Evolutionary conservation across 1,284 basidiomycete genomes (phyloP), one percentile per base, ranked within the genome.

Genomic region (Anthracocystis setariae): DNA sequence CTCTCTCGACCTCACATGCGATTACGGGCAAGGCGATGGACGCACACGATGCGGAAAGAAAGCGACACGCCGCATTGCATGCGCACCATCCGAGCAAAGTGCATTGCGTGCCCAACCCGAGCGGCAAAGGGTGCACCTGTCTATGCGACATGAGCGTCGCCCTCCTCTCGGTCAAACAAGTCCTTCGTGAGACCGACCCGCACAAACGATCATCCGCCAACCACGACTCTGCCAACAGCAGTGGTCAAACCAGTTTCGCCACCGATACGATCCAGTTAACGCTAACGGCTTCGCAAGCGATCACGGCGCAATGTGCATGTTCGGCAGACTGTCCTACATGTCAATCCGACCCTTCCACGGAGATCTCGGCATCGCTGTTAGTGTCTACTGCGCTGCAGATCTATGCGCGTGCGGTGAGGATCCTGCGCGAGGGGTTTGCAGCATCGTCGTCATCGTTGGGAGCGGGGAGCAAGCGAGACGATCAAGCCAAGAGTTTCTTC

Each of bases 341-440:
- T 46, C 73, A 80, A 23, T 60, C 63, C 4, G 73, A 80, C 44
- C 74, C 80, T 1, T 69, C 65, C 9, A 77, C 74, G 29, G 64
- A 69, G 51, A 59, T 78, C 13, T 72, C 56, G n/a, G 79, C 80
- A 0, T 68, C 65, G 33, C 40, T 82, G 37, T 61, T 82, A 0
- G 77, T 82, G 8, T 73, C 71, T 1, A 82, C 80, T 0, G 79
- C 79, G 17, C 66, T 82, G 25, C 81, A 82, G 67, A 82, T 82
- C 44, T 82, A 82, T 50, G 75, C 80, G 3, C 52, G 79, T 2
- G 81, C 81, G 15, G 75, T 82, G 25, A 59, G 76, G 29, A 76
- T 76, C 15, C 48, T 82, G 33, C 57, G 77, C 12, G 76, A 80
- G 24, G 78, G 79, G 3, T 75, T 82, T 13, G 57, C 56, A 0